Percentiles rank a stretch among this genome's conserved stretches.
These are phyloP conservation scores for Albophoma yamanashiensis DNA, from an alignment of 2,329 filamentous ascomycete genomes.

Conservation along the genomic window DNA sequence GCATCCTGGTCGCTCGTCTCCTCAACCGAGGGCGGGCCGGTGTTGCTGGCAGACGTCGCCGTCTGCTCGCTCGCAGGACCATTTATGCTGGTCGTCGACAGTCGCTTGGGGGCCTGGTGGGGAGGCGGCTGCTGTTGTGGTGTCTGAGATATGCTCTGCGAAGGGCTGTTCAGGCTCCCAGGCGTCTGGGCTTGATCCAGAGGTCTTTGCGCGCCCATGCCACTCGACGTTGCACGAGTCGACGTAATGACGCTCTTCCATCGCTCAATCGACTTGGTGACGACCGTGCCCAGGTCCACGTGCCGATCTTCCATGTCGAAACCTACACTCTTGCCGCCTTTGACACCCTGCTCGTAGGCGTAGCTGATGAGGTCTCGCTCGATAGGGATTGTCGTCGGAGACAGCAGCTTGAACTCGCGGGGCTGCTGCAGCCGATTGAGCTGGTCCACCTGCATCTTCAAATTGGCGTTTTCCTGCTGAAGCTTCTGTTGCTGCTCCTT, in stretches of 20 bases:
- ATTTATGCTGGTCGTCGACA: slow-evolving; percentile 24
- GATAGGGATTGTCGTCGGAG: slow-evolving; percentile 41
- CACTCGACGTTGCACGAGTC: slow-evolving; percentile 28
- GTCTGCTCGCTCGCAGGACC: slow-evolving; percentile 22
- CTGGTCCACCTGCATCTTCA: slow-evolving; percentile 49
- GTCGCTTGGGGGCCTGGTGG: slow-evolving; percentile 14
- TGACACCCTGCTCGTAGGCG: slow-evolving; percentile 33
- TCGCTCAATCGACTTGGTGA: slow-evolving; percentile 44
- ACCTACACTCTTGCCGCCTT: slow-evolving; percentile 29
- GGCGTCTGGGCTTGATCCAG: slow-evolving; percentile 26
- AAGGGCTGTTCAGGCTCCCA: slow-evolving; percentile 9
- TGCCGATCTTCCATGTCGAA: slow-evolving; percentile 39
- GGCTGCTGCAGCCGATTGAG: slow-evolving; percentile 49
- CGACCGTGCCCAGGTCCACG: slow-evolving; percentile 38
- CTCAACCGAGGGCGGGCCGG: slow-evolving; percentile 28
- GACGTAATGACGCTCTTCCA: slow-evolving; percentile 53
- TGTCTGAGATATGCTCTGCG: slow-evolving; percentile 12
- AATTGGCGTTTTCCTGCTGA: slow-evolving; percentile 45
- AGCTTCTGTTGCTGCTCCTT: slow-evolving; percentile 38
- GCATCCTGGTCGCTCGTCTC: slow-evolving; percentile 35
- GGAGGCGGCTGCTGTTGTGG: slow-evolving; percentile 12
- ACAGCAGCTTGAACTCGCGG: slow-evolving; percentile 43
- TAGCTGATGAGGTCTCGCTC: slow-evolving; percentile 36
- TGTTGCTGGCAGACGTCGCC: slow-evolving; percentile 19
- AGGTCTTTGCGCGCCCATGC: slow-evolving; percentile 39